These are phyloP conservation scores for Pleomassaria siparia DNA, from an alignment of 2,329 filamentous ascomycete species.

Conservation along the genomic window DNA sequence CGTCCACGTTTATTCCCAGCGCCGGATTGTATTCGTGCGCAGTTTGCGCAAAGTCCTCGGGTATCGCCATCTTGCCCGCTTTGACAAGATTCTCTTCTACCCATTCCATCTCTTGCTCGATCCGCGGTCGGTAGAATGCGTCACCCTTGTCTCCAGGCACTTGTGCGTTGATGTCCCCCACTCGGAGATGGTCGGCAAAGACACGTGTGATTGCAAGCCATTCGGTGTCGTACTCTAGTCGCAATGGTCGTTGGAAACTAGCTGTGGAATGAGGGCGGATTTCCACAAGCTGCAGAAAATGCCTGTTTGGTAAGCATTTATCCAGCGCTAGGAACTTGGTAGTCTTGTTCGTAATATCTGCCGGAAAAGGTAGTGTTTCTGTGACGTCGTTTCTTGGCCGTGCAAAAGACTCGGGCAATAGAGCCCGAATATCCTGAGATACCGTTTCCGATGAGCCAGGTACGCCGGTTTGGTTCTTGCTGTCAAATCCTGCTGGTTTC, in stretches of 20 bases:
- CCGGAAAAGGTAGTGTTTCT: conserved; percentile 59
- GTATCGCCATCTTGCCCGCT: conserved; percentile 65
- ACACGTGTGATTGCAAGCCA: conserved; percentile 92
- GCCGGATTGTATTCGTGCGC: conserved; percentile 69
- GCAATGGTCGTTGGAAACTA: conserved; percentile 52
- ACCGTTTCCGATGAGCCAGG: conserved; percentile 43
- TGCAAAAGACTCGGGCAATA: conserved; percentile 76
- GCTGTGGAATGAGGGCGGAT: conserved; percentile 22
- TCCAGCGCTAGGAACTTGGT: conserved; percentile 89
- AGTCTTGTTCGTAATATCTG: conserved; percentile 72
- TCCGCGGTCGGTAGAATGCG: conserved; percentile 65
- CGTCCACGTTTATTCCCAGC: conserved; percentile 58
- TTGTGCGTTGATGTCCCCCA: conserved; percentile 59
- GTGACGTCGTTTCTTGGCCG: conserved; percentile 20
- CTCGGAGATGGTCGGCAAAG: conserved; percentile 62
- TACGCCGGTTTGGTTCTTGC: conserved; percentile 13
- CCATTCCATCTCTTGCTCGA: conserved; percentile 75
- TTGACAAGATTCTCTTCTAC: conserved; percentile 73
- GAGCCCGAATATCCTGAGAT: conserved; percentile 66
- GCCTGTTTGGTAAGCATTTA: conserved; percentile 78
- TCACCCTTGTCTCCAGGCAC: conserved; percentile 67
- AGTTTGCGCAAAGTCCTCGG: conserved; percentile 74
- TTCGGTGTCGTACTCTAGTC: conserved; percentile 82
- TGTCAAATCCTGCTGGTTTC: neutral
- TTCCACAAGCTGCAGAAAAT: conserved; percentile 79